These are phyloP conservation scores for Corymbia citriodora DNA, from an alignment of 441 rosid genomes.

Conservation along the genomic window DNA sequence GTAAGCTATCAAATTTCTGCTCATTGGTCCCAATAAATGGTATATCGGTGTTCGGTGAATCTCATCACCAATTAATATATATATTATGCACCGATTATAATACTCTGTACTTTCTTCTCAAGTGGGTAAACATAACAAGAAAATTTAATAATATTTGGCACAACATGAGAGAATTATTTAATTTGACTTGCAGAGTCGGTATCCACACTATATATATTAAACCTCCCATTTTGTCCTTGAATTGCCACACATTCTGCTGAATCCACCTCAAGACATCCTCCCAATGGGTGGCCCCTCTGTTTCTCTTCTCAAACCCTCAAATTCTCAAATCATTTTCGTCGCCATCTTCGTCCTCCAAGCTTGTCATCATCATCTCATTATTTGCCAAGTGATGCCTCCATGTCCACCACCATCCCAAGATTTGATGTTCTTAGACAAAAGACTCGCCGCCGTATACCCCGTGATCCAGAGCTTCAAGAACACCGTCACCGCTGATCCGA, in stretches of 20 bases:
- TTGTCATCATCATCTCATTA: neutral
- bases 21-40: neutral
- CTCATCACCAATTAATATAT: neutral
- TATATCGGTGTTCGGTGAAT: neutral
- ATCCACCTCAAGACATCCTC: neutral
- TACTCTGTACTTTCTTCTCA: neutral
- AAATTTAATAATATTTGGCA: neutral
- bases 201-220: neutral
- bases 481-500: constrained; percentile 30
- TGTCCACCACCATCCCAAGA: neutral
- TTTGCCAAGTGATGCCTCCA: neutral
- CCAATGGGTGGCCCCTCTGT: neutral
- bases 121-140: neutral
- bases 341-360: neutral
- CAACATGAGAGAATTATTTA: neutral
- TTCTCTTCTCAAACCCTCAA: neutral
- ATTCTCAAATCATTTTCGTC: neutral
- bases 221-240: neutral
- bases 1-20: neutral
- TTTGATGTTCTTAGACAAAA: constrained; percentile 24
- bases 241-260: neutral
- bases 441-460: constrained; percentile 29
- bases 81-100: neutral
- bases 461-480: constrained; percentile 40
- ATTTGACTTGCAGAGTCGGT: neutral